A percentile compares a stretch with the other conserved stretches of the same genome.
These are phyloP conservation scores for Quillaja saponaria DNA, from an alignment of 306 rosid genomes.

Conservation along the genomic window DNA sequence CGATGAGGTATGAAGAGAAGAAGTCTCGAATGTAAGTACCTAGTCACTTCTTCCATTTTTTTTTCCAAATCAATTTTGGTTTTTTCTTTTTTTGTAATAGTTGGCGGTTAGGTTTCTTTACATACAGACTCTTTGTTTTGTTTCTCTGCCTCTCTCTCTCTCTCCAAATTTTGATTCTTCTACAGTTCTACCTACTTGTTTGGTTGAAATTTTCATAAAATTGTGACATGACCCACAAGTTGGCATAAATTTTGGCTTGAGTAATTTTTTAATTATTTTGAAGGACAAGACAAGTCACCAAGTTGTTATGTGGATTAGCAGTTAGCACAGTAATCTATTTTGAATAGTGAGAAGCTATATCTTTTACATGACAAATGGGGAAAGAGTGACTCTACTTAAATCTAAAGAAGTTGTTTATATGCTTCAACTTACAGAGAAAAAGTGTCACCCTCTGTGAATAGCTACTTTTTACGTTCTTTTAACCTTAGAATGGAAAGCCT, in stretches of 20 bases:
- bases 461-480: neutral
- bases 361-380: neutral
- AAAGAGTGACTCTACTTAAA: neutral
- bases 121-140: neutral
- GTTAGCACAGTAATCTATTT: neutral
- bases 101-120: neutral
- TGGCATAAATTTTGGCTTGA: neutral
- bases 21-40: conserved; percentile 49
- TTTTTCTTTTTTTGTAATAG: neutral
- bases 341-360: neutral
- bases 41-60: conserved; percentile 15
- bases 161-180: conserved; percentile 1
- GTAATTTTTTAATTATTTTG: neutral
- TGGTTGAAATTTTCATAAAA: neutral
- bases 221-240: neutral
- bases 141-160: conserved; percentile 15
- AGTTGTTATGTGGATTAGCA: neutral
- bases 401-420: neutral
- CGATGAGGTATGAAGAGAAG: conserved; percentile 43
- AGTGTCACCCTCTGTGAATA: neutral
- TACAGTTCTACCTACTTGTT: conserved; percentile 8
- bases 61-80: conserved; percentile 3
- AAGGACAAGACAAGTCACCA: neutral
- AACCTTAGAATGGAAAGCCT: neutral
- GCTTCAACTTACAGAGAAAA: neutral